Evolutionary conservation across 2,329 filamentous ascomycete species (phyloP).

Genomic region (Sporothrix curviconia): DNA sequence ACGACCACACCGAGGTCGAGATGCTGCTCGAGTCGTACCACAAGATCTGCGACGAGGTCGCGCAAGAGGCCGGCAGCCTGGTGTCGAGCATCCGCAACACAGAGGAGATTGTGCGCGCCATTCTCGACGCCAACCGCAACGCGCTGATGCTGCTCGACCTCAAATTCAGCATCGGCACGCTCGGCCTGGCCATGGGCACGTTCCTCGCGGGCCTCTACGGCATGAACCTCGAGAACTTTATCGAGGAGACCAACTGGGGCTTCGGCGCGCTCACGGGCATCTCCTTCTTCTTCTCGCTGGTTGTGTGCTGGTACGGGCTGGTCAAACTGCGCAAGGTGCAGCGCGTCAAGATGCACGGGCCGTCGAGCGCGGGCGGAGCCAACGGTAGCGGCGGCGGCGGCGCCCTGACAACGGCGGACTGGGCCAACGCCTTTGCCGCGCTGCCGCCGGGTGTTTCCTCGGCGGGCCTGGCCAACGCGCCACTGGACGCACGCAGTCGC

Average conservation of each 20-base stretch:
- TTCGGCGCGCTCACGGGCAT: slow-evolving; percentile 68
- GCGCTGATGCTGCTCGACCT: slow-evolving; percentile 95
- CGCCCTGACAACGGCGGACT: not conserved
- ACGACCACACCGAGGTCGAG: slow-evolving; percentile 94
- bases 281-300: slow-evolving; percentile 64
- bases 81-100: slow-evolving; percentile 95
- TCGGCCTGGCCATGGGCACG: slow-evolving; percentile 90
- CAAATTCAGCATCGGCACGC: slow-evolving; percentile 90
- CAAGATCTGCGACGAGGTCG: slow-evolving; percentile 96
- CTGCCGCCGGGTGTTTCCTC: slow-evolving; percentile 3
- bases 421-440: slow-evolving; percentile 8
- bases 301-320: slow-evolving; percentile 80
- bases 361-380: too few relatives aligned
- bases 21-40: slow-evolving; percentile 96
- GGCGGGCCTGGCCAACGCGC: slow-evolving; percentile 37
- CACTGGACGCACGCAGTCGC: slow-evolving; percentile 44
- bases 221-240: slow-evolving; percentile 98
- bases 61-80: slow-evolving; percentile 86
- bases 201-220: slow-evolving; percentile 98
- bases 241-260: slow-evolving; percentile 85
- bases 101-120: slow-evolving; percentile 92
- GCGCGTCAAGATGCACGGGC: slow-evolving; percentile 29
- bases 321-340: slow-evolving; percentile 63
- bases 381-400: not conserved
- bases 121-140: slow-evolving; percentile 96